A percentile compares a stretch with the other conserved stretches of the same genome.
Conservation (phyloP, 75 land plant species). For the Gnetum montanum region DNA sequence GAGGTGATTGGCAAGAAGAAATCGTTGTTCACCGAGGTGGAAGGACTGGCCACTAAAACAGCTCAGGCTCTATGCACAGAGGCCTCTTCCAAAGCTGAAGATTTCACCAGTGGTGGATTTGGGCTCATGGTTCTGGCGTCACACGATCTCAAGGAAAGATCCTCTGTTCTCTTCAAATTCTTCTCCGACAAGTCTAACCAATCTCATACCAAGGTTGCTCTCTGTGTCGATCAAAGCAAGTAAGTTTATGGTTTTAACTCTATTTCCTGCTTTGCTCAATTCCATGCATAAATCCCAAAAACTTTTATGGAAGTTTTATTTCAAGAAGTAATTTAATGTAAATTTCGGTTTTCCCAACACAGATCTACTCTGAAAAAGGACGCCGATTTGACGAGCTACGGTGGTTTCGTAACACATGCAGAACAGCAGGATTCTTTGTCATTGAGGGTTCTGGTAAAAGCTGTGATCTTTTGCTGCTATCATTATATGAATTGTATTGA, state of each 20-base stretch:
- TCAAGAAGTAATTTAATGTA: neutral
- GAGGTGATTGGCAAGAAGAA: neutral
- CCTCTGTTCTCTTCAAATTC: neutral
- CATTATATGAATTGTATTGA: neutral
- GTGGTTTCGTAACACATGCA: neutral
- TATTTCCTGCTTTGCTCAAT: neutral
- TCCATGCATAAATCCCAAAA: too few relatives aligned
- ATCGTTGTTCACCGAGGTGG: neutral
- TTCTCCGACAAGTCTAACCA: neutral
- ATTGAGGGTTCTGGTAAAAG: neutral
- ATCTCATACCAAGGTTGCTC: neutral
- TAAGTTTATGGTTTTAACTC: neutral
- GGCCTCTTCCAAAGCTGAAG: neutral
- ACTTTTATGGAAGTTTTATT: neutral
- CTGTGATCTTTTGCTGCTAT: neutral
- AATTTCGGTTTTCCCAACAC: neutral
- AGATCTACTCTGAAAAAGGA: neutral
- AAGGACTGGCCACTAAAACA: neutral
- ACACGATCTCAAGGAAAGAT: neutral
- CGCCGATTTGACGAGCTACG: neutral
- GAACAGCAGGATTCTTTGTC: neutral
- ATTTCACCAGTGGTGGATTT: neutral
- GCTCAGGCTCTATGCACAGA: neutral
- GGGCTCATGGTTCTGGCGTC: slow-evolving; percentile 2
- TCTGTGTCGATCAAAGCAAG: slow-evolving; percentile 7